Base-by-base conservation (phyloP, 2,329 filamentous ascomycete genomes). In the Echinosphaeria canescens region DNA sequence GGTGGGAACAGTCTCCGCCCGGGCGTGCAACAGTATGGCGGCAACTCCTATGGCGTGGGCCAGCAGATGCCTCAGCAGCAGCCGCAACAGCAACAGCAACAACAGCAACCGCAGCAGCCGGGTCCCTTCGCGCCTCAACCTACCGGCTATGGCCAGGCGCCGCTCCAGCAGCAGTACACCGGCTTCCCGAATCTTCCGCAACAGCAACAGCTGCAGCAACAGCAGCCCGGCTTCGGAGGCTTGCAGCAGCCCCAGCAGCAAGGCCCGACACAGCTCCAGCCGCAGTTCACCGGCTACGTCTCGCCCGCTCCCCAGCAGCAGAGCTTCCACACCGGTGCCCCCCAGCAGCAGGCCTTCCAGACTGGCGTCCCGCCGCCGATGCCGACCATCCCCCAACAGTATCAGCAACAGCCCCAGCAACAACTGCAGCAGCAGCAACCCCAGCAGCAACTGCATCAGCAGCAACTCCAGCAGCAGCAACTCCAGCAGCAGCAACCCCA, bases 1-100 rank as follows among this genome's bases (percentile, higher is more conserved):
- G 81, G 81, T 50, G 66, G 62, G 48, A 80, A 73, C 46, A 75
- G 62, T 56, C 67, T 75, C 47, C 75, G 72, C 32, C 76, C 75
- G 28, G 64, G 66, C 36, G 59, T 59, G 35, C 69, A 64, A 42
- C 68, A 66, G 38, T 64, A 58, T 53, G 59, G 58, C 37, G 48
- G 52, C 43, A 53, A 59, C 33, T 59, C 63, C 42, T 47, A 47
- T 27, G 41, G 50, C 36, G 48, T 46, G n/a, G 38, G 66, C 25
- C 52, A 54, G 31, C 67, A 70, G 39, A 67, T 51, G 34, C 63
- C 69, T 42, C 59, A 61, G 40, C 67, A 71, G 38, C 59, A 59
- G 33, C 60, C 62, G 33, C 61, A 62, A 28, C 51, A 53, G 32
- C 54, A 56, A 33, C 55, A 53, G 29, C 53, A 48, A 30, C 48